Conservation (phyloP, 2,329 filamentous ascomycete genomes). For the Diplodia mutila region DNA sequence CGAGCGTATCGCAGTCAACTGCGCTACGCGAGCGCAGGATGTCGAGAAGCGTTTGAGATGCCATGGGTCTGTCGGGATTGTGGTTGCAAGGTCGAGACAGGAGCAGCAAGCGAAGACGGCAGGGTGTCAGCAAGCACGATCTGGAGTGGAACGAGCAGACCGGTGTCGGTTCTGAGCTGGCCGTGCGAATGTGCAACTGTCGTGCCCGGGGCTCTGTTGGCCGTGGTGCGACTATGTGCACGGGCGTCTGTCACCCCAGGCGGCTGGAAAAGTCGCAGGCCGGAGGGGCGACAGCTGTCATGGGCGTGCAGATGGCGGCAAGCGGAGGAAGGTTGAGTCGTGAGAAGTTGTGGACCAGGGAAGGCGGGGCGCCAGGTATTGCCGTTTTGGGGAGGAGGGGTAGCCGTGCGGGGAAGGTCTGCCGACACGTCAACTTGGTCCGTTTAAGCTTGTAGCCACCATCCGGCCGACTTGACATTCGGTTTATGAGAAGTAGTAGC, state of each 20-base stretch:
- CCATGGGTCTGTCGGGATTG: not conserved
- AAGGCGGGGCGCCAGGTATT: not conserved
- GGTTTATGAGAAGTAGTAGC: not conserved
- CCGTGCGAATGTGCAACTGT: not conserved
- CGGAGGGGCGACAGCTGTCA: not conserved
- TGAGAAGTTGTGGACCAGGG: not conserved
- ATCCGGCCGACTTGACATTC: no score
- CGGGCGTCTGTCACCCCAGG: slow-evolving; percentile 11
- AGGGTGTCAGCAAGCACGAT: not conserved
- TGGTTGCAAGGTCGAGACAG: not conserved
- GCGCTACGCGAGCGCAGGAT: slow-evolving; percentile 22
- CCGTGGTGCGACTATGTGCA: not conserved
- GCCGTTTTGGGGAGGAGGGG: slow-evolving; percentile 15
- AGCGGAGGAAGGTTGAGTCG: not conserved
- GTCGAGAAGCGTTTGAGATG: slow-evolving; percentile 26
- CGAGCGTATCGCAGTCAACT: slow-evolving; percentile 28
- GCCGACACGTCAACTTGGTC: slow-evolving; percentile 5
- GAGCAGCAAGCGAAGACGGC: no score
- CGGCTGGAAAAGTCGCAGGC: not conserved
- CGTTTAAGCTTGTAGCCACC: no score
- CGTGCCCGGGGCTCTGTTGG: not conserved
- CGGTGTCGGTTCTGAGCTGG: not conserved
- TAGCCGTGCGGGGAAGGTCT: slow-evolving; percentile 2
- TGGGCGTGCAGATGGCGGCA: not conserved
- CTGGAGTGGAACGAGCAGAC: not conserved